A percentile compares a stretch with the other conserved stretches of the same genome.
phyloP scores from a whole-genome alignment of 352 stramenopile genomes.

The Globisporangium orthogonon region DNA sequence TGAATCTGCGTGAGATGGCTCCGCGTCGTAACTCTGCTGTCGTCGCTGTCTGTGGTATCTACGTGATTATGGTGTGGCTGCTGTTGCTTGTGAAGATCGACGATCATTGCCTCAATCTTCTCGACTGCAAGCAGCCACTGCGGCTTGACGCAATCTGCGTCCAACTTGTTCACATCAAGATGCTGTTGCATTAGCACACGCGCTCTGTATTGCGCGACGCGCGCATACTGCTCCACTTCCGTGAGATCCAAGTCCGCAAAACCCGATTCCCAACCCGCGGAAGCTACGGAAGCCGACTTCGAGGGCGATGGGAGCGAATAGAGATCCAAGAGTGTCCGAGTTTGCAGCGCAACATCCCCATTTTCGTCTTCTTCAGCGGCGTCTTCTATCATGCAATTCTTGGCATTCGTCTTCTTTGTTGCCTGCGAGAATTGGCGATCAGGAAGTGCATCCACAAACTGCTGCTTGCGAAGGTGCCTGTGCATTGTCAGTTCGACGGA shows the following conservation, averaged over 20 bases:
- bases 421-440: neutral
- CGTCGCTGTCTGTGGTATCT: neutral
- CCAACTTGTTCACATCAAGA: conserved; percentile 15
- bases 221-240: conserved; percentile 41
- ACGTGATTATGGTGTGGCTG: conserved; percentile 1
- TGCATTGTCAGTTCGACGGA: neutral
- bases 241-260: conserved; percentile 42
- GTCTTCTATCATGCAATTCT: neutral
- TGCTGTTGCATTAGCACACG: conserved; percentile 35
- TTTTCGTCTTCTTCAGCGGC: neutral
- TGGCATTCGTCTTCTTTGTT: neutral
- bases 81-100: conserved; percentile 20
- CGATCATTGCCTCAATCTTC: conserved; percentile 13
- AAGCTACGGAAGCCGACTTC: conserved; percentile 15
- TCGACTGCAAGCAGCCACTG: conserved; percentile 41
- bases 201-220: conserved; percentile 54
- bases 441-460: conserved; percentile 12
- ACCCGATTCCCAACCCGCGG: conserved; percentile 17
- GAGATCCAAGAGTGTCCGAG: conserved; percentile 30
- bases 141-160: conserved; percentile 23
- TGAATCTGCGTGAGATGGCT: conserved; percentile 48
- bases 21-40: neutral
- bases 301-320: conserved; percentile 27
- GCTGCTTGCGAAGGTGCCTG: conserved; percentile 16
- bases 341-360: neutral